Evolutionary conservation across 2,329 filamentous ascomycete species (phyloP).

Genomic region (Thielaviopsis ethacetica): DNA sequence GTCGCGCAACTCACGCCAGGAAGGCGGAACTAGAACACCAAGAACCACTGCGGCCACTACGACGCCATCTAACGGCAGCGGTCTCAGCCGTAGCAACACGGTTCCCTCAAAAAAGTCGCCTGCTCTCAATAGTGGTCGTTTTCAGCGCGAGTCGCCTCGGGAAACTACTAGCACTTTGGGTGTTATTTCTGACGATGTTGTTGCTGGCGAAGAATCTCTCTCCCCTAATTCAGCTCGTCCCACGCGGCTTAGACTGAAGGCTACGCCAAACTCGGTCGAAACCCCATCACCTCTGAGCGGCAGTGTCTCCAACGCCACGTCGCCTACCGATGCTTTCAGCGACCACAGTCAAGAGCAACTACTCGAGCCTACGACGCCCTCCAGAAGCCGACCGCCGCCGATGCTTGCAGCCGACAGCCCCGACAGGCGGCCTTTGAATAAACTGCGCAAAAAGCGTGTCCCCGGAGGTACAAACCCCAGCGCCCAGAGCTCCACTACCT

Average conservation of each 20-base stretch:
- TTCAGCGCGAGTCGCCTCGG: conserved; percentile 27
- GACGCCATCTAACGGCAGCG: conserved; percentile 35
- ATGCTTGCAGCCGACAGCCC: conserved; percentile 36
- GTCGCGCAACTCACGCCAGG: conserved; percentile 36
- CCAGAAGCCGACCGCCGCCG: conserved; percentile 49
- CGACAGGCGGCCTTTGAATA: conserved; percentile 65
- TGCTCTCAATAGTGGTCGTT: conserved; percentile 48
- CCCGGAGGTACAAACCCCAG: conserved; percentile 67
- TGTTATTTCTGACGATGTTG: conserved; percentile 8
- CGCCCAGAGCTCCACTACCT: conserved; percentile 78
- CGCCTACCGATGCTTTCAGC: conserved; percentile 21
- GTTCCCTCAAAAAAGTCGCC: conserved; percentile 82
- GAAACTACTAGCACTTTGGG: conserved; percentile 6
- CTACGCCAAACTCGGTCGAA: background rate
- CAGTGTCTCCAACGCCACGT: conserved; percentile 17
- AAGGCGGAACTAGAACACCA: conserved; percentile 8
- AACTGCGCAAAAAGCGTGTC: conserved; percentile 72
- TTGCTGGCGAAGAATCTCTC: background rate
- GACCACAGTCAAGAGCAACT: conserved; percentile 30
- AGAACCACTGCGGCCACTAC: conserved; percentile 21
- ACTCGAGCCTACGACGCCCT: conserved; percentile 24
- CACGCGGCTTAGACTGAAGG: conserved; percentile 2
- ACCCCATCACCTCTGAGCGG: conserved; percentile 18
- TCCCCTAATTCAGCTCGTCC: background rate
- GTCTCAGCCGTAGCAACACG: conserved; percentile 60